phyloP scores from a whole-genome alignment of 1,284 basidiomycete species.

The Rhodotorula mucilaginosa region DNA sequence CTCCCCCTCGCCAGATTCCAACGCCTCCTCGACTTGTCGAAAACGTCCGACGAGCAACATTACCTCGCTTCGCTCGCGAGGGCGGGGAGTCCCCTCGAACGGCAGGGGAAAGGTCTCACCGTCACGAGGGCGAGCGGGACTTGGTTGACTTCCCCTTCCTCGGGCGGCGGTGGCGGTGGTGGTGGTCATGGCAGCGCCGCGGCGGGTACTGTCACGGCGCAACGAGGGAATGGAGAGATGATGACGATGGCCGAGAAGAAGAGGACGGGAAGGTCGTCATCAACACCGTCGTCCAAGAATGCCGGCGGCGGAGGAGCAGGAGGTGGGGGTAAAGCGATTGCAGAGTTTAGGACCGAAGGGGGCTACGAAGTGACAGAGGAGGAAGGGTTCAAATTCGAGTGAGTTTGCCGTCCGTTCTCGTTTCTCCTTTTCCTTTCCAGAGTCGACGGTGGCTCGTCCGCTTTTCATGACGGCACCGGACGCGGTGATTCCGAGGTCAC shows the following conservation, averaged over 20 bases:
- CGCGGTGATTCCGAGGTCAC: no score
- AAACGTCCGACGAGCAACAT: conserved; percentile 22
- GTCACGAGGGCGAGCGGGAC: conserved; percentile 20
- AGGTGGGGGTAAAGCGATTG: neutral
- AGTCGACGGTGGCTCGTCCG: no score
- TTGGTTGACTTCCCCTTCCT: conserved; percentile 19
- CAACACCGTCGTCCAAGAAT: neutral
- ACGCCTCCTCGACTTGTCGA: conserved; percentile 32
- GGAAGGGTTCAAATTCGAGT: conserved; percentile 23
- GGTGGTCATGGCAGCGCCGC: no score
- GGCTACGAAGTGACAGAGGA: conserved; percentile 13
- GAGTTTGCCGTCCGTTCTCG: neutral
- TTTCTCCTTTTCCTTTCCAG: neutral
- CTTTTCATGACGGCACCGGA: no score
- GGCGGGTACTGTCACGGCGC: no score
- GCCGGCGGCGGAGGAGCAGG: neutral
- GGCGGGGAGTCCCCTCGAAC: conserved; percentile 21
- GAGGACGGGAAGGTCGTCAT: neutral
- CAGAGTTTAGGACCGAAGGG: conserved; percentile 19
- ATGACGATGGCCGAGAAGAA: neutral
- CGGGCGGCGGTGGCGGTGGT: neutral
- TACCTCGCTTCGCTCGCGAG: conserved; percentile 26
- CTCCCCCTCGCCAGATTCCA: conserved; percentile 10
- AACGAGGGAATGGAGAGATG: neutral
- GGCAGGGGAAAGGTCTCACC: conserved; percentile 25